Percentiles rank a stretch among this genome's conserved stretches.
Conservation (phyloP, 2,329 filamentous ascomycete genomes). For the Blastomyces parvus region DNA sequence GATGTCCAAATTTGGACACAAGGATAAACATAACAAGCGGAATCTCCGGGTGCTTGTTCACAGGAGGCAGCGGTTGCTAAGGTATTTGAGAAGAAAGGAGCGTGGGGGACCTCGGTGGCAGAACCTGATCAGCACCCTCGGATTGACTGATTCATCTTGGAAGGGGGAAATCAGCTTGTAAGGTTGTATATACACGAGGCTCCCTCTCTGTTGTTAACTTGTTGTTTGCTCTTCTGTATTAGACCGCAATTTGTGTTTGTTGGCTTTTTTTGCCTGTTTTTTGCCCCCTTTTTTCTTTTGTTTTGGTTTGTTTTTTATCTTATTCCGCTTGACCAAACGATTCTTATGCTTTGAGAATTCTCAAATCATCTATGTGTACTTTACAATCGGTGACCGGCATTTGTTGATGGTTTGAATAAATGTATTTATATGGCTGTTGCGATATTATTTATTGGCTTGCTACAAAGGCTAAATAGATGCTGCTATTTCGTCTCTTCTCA, state of each 20-base stretch:
- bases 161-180: slow-evolving; percentile 77
- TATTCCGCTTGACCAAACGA: background rate
- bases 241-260: background rate
- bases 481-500: background rate
- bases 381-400: background rate
- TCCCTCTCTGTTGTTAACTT: background rate
- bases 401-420: background rate
- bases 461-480: background rate
- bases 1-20: slow-evolving; percentile 60
- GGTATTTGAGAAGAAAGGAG: slow-evolving; percentile 81
- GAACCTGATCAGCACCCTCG: slow-evolving; percentile 72
- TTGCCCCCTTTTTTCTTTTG: too few species aligned
- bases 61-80: slow-evolving; percentile 75
- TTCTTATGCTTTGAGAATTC: background rate
- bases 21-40: slow-evolving; percentile 90
- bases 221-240: background rate
- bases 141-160: slow-evolving; percentile 80
- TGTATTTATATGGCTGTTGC: background rate
- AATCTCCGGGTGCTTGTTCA: slow-evolving; percentile 81
- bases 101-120: slow-evolving; percentile 84
- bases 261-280: background rate
- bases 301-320: background rate
- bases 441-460: background rate
- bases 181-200: slow-evolving; percentile 11
- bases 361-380: background rate